These are phyloP conservation scores for Fusarium clavum DNA, from an alignment of 2,329 filamentous ascomycete species.

Conservation along the genomic window DNA sequence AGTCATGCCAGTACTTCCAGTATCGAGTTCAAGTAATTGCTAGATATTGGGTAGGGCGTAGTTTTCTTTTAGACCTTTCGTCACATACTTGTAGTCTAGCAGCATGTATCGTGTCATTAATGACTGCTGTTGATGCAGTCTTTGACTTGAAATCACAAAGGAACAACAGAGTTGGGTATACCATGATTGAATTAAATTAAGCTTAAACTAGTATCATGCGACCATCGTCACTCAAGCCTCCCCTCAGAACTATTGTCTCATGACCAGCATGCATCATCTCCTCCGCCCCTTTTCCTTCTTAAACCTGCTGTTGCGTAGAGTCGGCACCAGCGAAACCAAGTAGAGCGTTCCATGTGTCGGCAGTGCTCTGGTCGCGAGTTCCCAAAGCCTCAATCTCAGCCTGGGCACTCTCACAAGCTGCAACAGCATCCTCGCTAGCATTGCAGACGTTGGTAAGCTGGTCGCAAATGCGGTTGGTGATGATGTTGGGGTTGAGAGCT, in stretches of 20 bases:
- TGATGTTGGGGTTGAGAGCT: constrained; percentile 78
- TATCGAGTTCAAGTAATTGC: background rate
- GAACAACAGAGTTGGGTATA: background rate
- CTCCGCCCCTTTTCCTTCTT: constrained; percentile 11
- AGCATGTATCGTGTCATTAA: no score
- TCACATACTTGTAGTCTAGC: background rate
- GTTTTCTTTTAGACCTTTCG: background rate
- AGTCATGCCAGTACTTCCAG: background rate
- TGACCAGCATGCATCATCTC: constrained; percentile 36
- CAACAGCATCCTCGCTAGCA: constrained; percentile 69
- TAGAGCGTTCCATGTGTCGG: constrained; percentile 59
- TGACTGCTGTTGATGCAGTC: background rate
- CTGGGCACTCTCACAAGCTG: constrained; percentile 65
- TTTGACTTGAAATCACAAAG: background rate
- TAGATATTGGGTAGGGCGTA: background rate
- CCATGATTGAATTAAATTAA: constrained; percentile 16
- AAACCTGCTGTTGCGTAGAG: constrained; percentile 39
- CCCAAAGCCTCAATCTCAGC: constrained; percentile 62
- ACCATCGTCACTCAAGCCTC: constrained; percentile 21
- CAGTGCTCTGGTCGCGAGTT: constrained; percentile 61
- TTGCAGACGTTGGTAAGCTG: constrained; percentile 75
- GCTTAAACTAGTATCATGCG: constrained; percentile 4
- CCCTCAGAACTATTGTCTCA: constrained; percentile 5
- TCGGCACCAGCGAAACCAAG: constrained; percentile 51
- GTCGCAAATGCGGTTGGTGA: constrained; percentile 78